phyloP scores from a whole-genome alignment of 176 grass and related monocot species.

The Elaeis guineensis region DNA sequence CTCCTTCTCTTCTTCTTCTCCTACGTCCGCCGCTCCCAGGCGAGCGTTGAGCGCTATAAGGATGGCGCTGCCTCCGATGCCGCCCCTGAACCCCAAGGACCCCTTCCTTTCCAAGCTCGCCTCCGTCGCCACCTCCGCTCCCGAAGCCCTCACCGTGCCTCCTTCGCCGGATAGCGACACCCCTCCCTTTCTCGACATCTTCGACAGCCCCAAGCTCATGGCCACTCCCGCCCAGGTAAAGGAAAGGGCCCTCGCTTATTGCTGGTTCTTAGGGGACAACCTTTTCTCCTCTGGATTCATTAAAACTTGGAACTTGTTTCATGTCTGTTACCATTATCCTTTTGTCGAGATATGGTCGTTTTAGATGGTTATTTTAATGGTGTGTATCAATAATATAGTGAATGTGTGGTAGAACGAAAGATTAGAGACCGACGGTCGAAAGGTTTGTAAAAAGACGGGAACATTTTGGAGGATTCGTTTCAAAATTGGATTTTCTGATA shows the following conservation, averaged over 20 bases:
- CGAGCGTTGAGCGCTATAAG: constrained; percentile 9
- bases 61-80: constrained; percentile 7
- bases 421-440: too few relatives aligned
- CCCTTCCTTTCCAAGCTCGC: constrained; percentile 8
- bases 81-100: constrained; percentile 18
- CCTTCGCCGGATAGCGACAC: too few relatives aligned
- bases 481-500: too few relatives aligned
- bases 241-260: background rate
- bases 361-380: too few relatives aligned
- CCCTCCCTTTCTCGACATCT: constrained; percentile 39
- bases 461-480: too few relatives aligned
- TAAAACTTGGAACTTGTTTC: background rate
- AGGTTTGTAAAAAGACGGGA: too few relatives aligned
- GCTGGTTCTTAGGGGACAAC: background rate
- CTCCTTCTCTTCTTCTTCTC: constrained; percentile 2
- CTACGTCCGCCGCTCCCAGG: constrained; percentile 11
- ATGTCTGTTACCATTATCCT: background rate
- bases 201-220: constrained; percentile 74
- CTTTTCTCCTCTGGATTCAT: background rate
- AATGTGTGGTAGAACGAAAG: too few relatives aligned
- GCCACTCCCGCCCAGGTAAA: constrained; percentile 62
- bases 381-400: too few relatives aligned
- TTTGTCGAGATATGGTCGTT: too few relatives aligned
- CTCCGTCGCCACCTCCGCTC: too few relatives aligned
- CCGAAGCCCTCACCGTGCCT: too few relatives aligned